Evolutionary conservation across 345 rosid genomes (phyloP), one percentile per base, ranked within the genome.

Genomic region (Dimocarpus longan): DNA sequence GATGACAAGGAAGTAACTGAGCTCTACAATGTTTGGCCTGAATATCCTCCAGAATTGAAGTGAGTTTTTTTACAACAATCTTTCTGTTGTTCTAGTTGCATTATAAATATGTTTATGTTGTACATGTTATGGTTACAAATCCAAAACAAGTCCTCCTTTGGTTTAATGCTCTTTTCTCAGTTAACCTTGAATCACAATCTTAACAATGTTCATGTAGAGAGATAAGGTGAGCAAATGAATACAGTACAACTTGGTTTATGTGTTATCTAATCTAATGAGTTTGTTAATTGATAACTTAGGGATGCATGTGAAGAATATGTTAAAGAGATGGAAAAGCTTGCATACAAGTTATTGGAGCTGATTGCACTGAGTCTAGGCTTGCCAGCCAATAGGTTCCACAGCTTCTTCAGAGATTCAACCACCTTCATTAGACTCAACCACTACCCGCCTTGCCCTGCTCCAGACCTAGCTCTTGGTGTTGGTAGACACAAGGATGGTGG

Each of bases 371-470:
- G 89, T 69, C 54, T 84, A 22, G 87, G 86, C 42, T 56, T 87
- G 59, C 84, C 81, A 11, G 54, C 54, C 5, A 42, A 78, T 1
- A 79, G 77, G 32, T 68, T 87, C 59, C 66, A 77, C 42, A 80
- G 80, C 22, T 82, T 73, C 79, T 84, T 80, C 72, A 21, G 81
- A 32, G 83, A 82, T 15, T 82, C 80, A 1, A 83, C 79, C 60
- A 81, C 68, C 75, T 66, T 57, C 48, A 10, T 77, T 2, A 48
- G 87, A 22, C 73, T 84, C 70, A 84, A 86, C 63, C 80, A 82
- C 82, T 86, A 80, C 79, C 82, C 87, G 0, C 85, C 85, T 1
- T 84, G 89, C 77, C 87, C 87, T 3, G 59, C 50, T 10, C 85
- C 89, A 10, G 70, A 82, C 68, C 77, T 84, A 4, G 82, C 84